phyloP scores from a whole-genome alignment of 768 basidiomycete species.

The Clitopilus passeckerianus region DNA sequence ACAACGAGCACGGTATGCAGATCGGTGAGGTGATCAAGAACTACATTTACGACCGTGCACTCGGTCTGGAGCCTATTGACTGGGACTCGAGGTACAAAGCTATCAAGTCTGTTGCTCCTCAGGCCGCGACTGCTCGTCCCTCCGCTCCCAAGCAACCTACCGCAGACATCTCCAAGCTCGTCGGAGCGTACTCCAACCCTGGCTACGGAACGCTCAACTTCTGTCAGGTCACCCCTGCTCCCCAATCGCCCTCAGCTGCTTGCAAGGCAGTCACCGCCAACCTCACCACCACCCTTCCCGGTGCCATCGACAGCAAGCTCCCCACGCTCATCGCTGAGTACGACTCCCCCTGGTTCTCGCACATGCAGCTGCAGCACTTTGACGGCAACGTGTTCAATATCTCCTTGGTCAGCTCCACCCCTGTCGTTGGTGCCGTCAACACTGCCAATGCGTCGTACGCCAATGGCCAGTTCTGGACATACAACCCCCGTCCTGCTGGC shows the following conservation, averaged over 20 bases:
- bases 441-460: not conserved
- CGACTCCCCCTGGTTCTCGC: not conserved
- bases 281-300: not conserved
- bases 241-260: not conserved
- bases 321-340: not conserved
- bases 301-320: not conserved
- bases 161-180: conserved; percentile 1
- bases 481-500: not conserved
- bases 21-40: conserved; percentile 16
- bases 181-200: conserved; percentile 6
- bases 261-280: not conserved
- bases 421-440: not conserved
- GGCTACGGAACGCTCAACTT: conserved; percentile 10
- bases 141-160: conserved; percentile 3
- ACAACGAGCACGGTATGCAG: conserved; percentile 13
- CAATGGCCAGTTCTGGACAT: not conserved
- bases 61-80: conserved; percentile 17
- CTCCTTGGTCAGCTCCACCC: not conserved
- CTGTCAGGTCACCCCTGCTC: conserved; percentile 3
- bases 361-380: not conserved
- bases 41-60: conserved; percentile 16
- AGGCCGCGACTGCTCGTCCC: conserved; percentile 7
- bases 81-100: conserved; percentile 17
- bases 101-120: not conserved
- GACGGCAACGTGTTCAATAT: not conserved